phyloP scores from a whole-genome alignment of 371 early-diverging fungal species.

The Coemansia sp. region DNA sequence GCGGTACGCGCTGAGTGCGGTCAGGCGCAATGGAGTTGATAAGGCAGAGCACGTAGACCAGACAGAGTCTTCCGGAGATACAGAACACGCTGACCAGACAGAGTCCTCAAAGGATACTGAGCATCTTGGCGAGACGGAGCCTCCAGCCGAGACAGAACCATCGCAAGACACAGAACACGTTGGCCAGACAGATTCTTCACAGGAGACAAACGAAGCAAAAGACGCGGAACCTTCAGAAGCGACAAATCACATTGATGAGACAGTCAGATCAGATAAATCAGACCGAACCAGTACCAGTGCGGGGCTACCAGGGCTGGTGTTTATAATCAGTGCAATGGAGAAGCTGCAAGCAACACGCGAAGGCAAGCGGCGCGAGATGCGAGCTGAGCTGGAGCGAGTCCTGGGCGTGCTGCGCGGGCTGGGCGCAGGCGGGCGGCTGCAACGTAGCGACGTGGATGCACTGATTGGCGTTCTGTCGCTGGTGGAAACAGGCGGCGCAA shows the following conservation, averaged over 20 bases:
- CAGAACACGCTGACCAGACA: no score
- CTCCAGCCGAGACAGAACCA: no score
- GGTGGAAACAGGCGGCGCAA: slow-evolving; percentile 57
- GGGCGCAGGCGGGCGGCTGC: slow-evolving; percentile 39
- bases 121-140: no score
- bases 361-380: slow-evolving; percentile 54
- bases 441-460: slow-evolving; percentile 50
- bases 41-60: neutral
- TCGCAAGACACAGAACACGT: neutral
- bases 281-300: neutral
- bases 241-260: neutral
- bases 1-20: neutral
- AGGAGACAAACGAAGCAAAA: neutral
- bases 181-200: neutral
- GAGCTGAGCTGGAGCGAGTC: slow-evolving; percentile 53
- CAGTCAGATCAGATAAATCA: neutral
- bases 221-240: neutral
- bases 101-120: no score
- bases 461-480: slow-evolving; percentile 62
- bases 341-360: slow-evolving; percentile 55
- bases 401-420: slow-evolving; percentile 54
- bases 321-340: slow-evolving; percentile 67
- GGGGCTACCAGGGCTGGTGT: slow-evolving; percentile 54
- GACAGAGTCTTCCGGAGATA: neutral
- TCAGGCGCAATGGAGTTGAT: neutral